These are phyloP conservation scores for Phyllosticta citrichinensis DNA, from an alignment of 2,329 filamentous ascomycete species.

Conservation along the genomic window DNA sequence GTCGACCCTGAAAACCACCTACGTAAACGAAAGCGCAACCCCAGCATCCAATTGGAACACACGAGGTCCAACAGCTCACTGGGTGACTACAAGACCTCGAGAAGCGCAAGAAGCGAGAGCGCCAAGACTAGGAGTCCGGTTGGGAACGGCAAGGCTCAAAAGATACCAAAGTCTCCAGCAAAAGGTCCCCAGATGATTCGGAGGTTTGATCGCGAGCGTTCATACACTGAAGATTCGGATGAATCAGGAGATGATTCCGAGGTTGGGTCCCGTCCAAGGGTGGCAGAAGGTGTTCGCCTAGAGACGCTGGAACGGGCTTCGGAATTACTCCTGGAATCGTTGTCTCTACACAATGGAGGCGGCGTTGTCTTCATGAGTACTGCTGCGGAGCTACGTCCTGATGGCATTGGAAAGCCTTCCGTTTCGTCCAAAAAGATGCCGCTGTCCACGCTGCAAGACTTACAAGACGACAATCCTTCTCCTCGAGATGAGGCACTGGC, in stretches of 20 bases:
- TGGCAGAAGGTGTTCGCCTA: constrained; percentile 26
- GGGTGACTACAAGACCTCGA: constrained; percentile 3
- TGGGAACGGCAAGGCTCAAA: neutral
- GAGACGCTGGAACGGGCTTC: constrained; percentile 40
- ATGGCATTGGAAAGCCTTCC: neutral
- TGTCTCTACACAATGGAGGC: constrained; percentile 36
- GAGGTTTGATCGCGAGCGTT: neutral
- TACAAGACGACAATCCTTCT: neutral
- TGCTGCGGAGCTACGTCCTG: constrained; percentile 3
- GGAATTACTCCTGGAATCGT: constrained; percentile 37
- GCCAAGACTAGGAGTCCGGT: neutral
- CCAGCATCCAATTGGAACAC: neutral
- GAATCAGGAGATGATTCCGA: constrained; percentile 1
- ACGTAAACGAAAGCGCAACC: constrained; percentile 1
- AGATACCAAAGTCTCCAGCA: neutral
- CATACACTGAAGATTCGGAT: neutral
- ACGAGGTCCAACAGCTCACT: neutral
- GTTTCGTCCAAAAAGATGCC: neutral
- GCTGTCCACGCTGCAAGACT: neutral
- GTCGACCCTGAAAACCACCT: constrained; percentile 17
- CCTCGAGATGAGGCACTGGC: neutral
- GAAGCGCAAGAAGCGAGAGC: neutral
- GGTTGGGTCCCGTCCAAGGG: neutral
- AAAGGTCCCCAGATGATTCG: neutral
- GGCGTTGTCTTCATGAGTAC: constrained; percentile 32